A percentile compares a stretch with the other conserved stretches of the same genome.
Conservation (phyloP, 164 flowering plant species). For the Vitis rupestris region DNA sequence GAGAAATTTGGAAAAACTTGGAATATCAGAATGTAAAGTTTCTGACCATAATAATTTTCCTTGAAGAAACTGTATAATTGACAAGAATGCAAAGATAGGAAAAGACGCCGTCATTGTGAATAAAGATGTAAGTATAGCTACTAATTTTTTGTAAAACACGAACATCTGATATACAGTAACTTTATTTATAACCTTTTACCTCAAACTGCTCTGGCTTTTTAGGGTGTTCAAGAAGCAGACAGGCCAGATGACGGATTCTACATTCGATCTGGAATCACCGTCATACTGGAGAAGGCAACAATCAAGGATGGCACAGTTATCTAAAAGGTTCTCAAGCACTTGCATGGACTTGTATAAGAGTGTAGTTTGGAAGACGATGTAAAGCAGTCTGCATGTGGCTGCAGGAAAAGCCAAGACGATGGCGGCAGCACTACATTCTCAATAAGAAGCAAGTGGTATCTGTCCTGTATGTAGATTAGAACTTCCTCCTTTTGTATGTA, state of each 20-base stretch:
- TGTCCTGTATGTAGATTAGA: no score
- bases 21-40: neutral
- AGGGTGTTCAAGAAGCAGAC: conserved; percentile 81
- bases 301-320: conserved; percentile 67
- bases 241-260: conserved; percentile 76
- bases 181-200: neutral
- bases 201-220: neutral
- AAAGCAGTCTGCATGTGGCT: neutral
- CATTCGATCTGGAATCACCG: conserved; percentile 76
- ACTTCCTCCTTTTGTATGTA: neutral
- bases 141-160: no score
- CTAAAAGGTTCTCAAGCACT: conserved; percentile 19
- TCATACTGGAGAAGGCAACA: conserved; percentile 69
- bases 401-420: no score
- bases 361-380: neutral
- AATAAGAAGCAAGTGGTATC: no score
- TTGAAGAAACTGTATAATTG: conserved; percentile 79
- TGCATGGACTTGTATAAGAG: neutral
- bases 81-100: conserved; percentile 88
- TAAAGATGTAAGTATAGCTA: conserved; percentile 57
- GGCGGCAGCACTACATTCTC: neutral
- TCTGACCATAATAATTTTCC: conserved; percentile 20
- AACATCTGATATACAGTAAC: neutral
- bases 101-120: conserved; percentile 69
- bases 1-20: neutral